These are phyloP conservation scores for Adenanthera pavonina DNA, from an alignment of 306 rosid species.

Conservation along the genomic window DNA sequence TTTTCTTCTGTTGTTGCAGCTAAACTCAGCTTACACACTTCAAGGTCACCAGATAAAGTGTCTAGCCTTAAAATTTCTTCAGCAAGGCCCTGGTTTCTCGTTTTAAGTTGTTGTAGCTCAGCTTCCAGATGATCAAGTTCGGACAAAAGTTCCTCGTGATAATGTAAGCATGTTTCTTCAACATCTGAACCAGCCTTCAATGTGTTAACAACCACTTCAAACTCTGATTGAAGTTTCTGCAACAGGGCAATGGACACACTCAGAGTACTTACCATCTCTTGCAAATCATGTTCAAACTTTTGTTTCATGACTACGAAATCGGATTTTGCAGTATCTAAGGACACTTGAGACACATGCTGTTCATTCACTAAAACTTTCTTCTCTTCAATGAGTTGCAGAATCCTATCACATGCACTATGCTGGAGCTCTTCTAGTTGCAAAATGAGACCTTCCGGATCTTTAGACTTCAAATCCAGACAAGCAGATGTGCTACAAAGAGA, in stretches of 20 bases:
- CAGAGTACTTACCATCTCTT: slow-evolving; percentile 52
- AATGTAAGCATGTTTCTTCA: slow-evolving; percentile 66
- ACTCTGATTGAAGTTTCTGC: slow-evolving; percentile 69
- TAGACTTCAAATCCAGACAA: slow-evolving; percentile 52
- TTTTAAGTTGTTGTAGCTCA: slow-evolving; percentile 74
- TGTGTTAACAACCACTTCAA: slow-evolving; percentile 68
- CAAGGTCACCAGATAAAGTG: slow-evolving; percentile 58
- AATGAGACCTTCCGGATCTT: slow-evolving; percentile 55
- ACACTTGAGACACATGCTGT: slow-evolving; percentile 58
- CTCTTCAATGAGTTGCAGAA: slow-evolving; percentile 71
- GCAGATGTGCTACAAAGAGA: slow-evolving; percentile 50
- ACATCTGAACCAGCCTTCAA: slow-evolving; percentile 56
- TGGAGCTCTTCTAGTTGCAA: slow-evolving; percentile 74
- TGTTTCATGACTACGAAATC: slow-evolving; percentile 63
- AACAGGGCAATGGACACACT: slow-evolving; percentile 59
- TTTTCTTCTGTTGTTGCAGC: slow-evolving; percentile 62
- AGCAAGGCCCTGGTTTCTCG: slow-evolving; percentile 66
- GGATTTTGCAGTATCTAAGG: slow-evolving; percentile 59
- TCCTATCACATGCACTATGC: slow-evolving; percentile 55
- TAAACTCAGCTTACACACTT: slow-evolving; percentile 57
- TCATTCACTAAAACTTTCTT: slow-evolving; percentile 58
- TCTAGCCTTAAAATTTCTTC: slow-evolving; percentile 60
- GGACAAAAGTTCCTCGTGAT: slow-evolving; percentile 62
- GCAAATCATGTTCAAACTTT: slow-evolving; percentile 61
- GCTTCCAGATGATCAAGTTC: slow-evolving; percentile 66